Evolutionary conservation across 1,284 basidiomycete genomes (phyloP), one percentile per base, ranked within the genome.

Genomic region (Thelephora terrestris): DNA sequence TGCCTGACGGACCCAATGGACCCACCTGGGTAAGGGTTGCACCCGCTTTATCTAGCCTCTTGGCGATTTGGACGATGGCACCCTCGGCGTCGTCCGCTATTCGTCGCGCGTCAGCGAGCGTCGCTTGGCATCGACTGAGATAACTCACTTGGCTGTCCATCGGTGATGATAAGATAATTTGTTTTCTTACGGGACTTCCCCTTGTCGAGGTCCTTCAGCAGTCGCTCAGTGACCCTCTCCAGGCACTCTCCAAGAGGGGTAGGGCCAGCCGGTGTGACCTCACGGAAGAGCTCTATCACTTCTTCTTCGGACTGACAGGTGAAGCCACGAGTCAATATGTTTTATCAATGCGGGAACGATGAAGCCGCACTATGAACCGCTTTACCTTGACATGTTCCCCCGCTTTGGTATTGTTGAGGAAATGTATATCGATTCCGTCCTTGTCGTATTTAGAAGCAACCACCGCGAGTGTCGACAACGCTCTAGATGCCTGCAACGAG

Each of bases 1-100:
- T 3, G 7, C 7, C 7, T 6, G 29, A 10, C 29, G 29, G 9
- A 32, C 29, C 29, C 7, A 43, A 7, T 34, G 4, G 43, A 52
- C 60, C 45, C 44, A 77, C 75, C 64, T 81, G 80, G 10, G 69
- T 63, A 17, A 79, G 61, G 0, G 79, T 74, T 52, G 71, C 74
- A 43, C 73, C 63, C 0, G 66, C 64, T 60, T 12, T 58, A 50
- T 79, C 75, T 20, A 80, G 64, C 20, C 76, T 65, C 27, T 66
- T 63, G 0, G 78, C 76, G 1, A 65, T 65, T 0, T 67, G 60
- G 2, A 76, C 63, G 37, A 81, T 78, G 2, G 73, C 71, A 4
- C 58, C 60, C 50, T 69, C 67, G 1, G 73, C 70, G 18, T 76
- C 71, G 53, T 81, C 79, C 14, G 73, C 77, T 78, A 49, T 43